These are phyloP conservation scores for Soucietia sequanensis DNA, from an alignment of 805 yeast genomes.

Conservation along the genomic window DNA sequence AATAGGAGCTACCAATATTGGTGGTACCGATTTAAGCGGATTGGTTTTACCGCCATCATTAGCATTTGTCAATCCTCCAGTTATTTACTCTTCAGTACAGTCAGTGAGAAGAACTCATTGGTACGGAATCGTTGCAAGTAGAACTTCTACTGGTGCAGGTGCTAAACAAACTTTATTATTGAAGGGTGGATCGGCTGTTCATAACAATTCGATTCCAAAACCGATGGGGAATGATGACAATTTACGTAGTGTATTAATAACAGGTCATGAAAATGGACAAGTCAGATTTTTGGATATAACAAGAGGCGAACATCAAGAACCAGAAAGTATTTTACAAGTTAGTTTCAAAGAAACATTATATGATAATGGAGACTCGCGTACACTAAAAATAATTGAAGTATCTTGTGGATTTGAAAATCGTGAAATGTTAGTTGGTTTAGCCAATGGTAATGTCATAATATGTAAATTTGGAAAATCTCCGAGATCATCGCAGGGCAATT, in stretches of 20 bases:
- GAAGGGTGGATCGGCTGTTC: slow-evolving; percentile 76
- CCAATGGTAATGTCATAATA: slow-evolving; percentile 70
- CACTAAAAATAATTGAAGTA: slow-evolving; percentile 51
- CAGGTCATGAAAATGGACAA: slow-evolving; percentile 86
- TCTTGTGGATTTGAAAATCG: slow-evolving; percentile 78
- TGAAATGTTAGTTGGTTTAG: slow-evolving; percentile 69
- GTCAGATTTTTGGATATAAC: slow-evolving; percentile 84
- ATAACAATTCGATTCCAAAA: slow-evolving; percentile 26
- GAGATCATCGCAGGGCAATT: slow-evolving; percentile 6
- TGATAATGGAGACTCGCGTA: slow-evolving; percentile 26
- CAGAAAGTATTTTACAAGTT: slow-evolving; percentile 31
- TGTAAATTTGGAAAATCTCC: slow-evolving; percentile 59
- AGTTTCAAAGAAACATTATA: slow-evolving; percentile 33
- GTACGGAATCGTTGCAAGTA: slow-evolving; percentile 65
- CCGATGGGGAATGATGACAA: slow-evolving; percentile 39
- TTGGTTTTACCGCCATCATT: slow-evolving; percentile 74
- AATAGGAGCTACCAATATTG: slow-evolving; percentile 14
- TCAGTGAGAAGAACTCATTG: slow-evolving; percentile 63
- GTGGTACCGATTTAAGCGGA: slow-evolving; percentile 20
- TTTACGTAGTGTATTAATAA: slow-evolving; percentile 52
- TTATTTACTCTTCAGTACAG: slow-evolving; percentile 52
- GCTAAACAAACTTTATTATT: slow-evolving; percentile 48
- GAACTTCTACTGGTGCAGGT: slow-evolving; percentile 35
- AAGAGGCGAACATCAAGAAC: slow-evolving; percentile 54
- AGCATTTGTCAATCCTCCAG: slow-evolving; percentile 74